phyloP scores from a whole-genome alignment of 2,329 filamentous ascomycete genomes.

The Exutisphaerella laricina region DNA sequence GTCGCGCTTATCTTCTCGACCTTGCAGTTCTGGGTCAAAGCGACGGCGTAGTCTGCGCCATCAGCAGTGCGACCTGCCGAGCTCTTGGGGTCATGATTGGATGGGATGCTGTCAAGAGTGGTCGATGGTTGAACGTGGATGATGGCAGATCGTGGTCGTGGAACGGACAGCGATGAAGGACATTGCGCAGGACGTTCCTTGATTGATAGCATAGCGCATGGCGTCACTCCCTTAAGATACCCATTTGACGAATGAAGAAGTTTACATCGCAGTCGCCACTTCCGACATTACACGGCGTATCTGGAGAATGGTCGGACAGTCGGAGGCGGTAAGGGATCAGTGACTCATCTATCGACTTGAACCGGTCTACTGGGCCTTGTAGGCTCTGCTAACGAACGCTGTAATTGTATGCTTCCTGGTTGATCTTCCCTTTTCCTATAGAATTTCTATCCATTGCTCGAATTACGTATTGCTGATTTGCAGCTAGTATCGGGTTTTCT shows the following conservation, averaged over 20 bases:
- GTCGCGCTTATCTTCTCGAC: conserved; percentile 76
- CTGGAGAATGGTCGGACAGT: too few species aligned
- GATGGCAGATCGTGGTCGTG: conserved; percentile 44
- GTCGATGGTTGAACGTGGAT: conserved; percentile 74
- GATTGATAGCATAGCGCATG: conserved; percentile 1
- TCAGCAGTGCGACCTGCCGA: conserved; percentile 63
- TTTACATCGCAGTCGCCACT: background rate
- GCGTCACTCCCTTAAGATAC: conserved; percentile 1
- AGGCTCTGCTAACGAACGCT: too few species aligned
- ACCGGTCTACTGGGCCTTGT: too few species aligned
- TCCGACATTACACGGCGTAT: too few species aligned
- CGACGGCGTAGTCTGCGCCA: conserved; percentile 69
- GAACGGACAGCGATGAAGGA: conserved; percentile 25
- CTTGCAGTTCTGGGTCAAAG: conserved; percentile 64
- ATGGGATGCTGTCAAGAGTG: conserved; percentile 61
- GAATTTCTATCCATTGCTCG: too few species aligned
- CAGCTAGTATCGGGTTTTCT: too few species aligned
- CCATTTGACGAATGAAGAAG: background rate
- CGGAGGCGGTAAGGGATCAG: too few species aligned
- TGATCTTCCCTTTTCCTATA: too few species aligned
- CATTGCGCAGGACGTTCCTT: background rate
- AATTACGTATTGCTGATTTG: too few species aligned
- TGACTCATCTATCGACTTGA: too few species aligned
- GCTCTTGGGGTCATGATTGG: conserved; percentile 81
- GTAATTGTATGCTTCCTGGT: too few species aligned